Conservation (phyloP, 805 yeast genomes). For the Grigorovia transvaalensis region DNA sequence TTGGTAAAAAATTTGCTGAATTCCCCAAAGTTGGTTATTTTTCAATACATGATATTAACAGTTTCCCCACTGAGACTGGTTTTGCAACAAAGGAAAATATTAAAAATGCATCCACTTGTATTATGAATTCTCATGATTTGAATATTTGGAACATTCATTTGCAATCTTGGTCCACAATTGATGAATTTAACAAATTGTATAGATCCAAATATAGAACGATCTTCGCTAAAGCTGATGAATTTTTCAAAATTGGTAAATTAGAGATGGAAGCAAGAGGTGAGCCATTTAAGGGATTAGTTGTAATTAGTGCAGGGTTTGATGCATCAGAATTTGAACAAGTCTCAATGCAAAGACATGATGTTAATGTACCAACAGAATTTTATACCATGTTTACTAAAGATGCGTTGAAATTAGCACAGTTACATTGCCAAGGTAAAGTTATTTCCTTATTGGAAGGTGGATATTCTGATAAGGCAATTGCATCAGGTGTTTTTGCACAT, state of each 20-base stretch:
- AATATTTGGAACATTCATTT: constrained; percentile 80
- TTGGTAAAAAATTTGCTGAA: constrained; percentile 32
- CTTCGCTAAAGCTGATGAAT: constrained; percentile 58
- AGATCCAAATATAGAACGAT: constrained; percentile 49
- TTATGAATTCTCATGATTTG: constrained; percentile 63
- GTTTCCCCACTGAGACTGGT: constrained; percentile 75
- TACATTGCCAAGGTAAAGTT: constrained; percentile 49
- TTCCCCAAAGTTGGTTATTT: constrained; percentile 68
- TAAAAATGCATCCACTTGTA: constrained; percentile 68
- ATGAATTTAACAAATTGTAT: constrained; percentile 56
- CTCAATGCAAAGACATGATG: constrained; percentile 79
- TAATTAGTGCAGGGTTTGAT: constrained; percentile 83
- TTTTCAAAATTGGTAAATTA: constrained; percentile 39
- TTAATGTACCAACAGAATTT: constrained; percentile 72
- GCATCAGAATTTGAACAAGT: constrained; percentile 74
- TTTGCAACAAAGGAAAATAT: constrained; percentile 63
- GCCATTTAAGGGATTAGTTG: constrained; percentile 47
- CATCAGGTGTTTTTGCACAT: constrained; percentile 73
- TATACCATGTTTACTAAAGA: constrained; percentile 64
- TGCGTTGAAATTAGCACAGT: constrained; percentile 56
- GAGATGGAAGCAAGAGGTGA: constrained; percentile 33
- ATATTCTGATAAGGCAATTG: constrained; percentile 69
- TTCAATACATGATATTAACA: constrained; percentile 75
- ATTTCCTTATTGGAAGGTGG: constrained; percentile 77
- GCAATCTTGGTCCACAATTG: constrained; percentile 50